Evolutionary conservation across 2,329 filamentous ascomycete genomes (phyloP).

Genomic region (Stagonosporopsis cucurbitacearum): DNA sequence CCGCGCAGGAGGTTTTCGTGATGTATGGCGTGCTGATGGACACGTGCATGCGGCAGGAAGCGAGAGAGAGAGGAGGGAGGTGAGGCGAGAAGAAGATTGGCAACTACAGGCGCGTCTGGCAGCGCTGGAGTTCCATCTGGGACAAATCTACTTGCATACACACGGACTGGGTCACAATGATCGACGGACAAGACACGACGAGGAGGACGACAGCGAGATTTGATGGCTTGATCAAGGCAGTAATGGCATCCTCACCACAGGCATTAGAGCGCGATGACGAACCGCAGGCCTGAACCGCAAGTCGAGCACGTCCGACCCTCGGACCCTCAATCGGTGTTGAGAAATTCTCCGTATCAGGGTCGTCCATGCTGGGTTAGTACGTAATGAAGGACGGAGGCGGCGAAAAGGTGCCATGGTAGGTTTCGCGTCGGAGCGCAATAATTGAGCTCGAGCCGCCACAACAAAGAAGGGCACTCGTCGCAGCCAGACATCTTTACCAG

Average conservation of each 20-base stretch:
- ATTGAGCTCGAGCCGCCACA: constrained; percentile 12
- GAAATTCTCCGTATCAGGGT: constrained; percentile 13
- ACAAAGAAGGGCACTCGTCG: no score
- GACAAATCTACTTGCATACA: neutral
- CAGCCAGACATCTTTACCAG: no score
- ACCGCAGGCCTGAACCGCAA: neutral
- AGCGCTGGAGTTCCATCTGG: no score
- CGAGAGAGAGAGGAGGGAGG: neutral
- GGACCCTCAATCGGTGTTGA: neutral
- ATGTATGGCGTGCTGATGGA: constrained; percentile 41
- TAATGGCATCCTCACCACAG: neutral
- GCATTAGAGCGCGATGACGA: neutral
- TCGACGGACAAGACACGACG: neutral
- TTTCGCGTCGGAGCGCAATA: constrained; percentile 35
- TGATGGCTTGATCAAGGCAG: neutral
- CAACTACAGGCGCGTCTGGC: neutral
- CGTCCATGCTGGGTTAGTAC: constrained; percentile 22
- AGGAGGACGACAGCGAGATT: neutral
- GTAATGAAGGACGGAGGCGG: constrained; percentile 27
- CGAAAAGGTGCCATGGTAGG: constrained; percentile 31
- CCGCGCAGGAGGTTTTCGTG: constrained; percentile 39
- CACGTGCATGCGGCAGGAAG: neutral
- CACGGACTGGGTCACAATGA: neutral
- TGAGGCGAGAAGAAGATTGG: neutral
- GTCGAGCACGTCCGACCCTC: neutral